A percentile compares a stretch with the other conserved stretches of the same genome.
Conservation (phyloP, 805 yeast species). For the Wickerhamiella australiensis region DNA sequence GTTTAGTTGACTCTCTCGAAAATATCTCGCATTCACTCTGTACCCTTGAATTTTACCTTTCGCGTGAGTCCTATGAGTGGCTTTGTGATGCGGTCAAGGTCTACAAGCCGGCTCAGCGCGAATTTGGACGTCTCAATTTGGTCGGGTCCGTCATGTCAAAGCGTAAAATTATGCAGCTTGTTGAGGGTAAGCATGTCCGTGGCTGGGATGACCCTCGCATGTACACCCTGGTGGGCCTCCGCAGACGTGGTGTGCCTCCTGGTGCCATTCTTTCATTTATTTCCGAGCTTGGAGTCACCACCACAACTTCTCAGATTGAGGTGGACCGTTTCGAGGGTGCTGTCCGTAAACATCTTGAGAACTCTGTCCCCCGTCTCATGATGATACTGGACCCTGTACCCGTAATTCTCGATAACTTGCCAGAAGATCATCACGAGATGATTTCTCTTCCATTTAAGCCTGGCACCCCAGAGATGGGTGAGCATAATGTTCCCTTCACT, state of each 20-base stretch:
- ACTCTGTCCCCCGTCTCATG: slow-evolving; percentile 89
- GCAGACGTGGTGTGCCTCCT: slow-evolving; percentile 97
- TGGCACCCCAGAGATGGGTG: slow-evolving; percentile 66
- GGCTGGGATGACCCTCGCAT: slow-evolving; percentile 99
- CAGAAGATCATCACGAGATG: slow-evolving; percentile 57
- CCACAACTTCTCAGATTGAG: slow-evolving; percentile 85
- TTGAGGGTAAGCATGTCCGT: slow-evolving; percentile 66
- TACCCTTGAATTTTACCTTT: slow-evolving; percentile 85
- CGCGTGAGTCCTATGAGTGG: slow-evolving; percentile 97
- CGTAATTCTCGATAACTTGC: slow-evolving; percentile 69
- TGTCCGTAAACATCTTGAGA: slow-evolving; percentile 76
- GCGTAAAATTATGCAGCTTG: slow-evolving; percentile 89
- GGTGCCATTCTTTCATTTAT: slow-evolving; percentile 91
- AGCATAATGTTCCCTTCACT: slow-evolving; percentile 61
- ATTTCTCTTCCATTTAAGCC: slow-evolving; percentile 83
- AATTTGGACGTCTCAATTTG: slow-evolving; percentile 89
- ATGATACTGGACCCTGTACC: slow-evolving; percentile 78
- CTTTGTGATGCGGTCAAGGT: slow-evolving; percentile 89
- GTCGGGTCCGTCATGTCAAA: slow-evolving; percentile 91
- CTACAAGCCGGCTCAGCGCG: slow-evolving; percentile 97
- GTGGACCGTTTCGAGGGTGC: slow-evolving; percentile 79
- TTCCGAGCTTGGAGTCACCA: slow-evolving; percentile 93
- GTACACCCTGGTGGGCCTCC: slow-evolving; percentile 84
- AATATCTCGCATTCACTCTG: slow-evolving; percentile 92
- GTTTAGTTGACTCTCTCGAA: slow-evolving; percentile 95